These are phyloP conservation scores for Aspergillus homomorphus DNA, from an alignment of 495 filamentous ascomycete species.

Conservation along the genomic window DNA sequence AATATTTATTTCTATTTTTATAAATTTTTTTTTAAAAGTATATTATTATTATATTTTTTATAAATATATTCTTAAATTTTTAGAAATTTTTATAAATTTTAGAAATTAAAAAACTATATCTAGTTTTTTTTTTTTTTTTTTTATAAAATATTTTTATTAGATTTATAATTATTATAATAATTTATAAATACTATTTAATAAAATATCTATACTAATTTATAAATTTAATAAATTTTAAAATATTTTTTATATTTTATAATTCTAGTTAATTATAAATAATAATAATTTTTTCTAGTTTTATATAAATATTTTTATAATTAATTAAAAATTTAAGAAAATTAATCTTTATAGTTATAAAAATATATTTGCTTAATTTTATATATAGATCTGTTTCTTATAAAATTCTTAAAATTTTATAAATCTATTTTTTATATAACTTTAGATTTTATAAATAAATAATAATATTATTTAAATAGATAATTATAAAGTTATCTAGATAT, in stretches of 20 bases:
- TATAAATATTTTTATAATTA: background rate
- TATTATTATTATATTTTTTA: background rate
- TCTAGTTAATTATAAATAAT: background rate
- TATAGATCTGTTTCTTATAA: background rate
- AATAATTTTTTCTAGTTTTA: background rate
- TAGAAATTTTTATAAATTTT: background rate
- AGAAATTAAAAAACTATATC: background rate
- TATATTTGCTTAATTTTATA: background rate
- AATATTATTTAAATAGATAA: background rate
- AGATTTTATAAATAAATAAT: background rate
- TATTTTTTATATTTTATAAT: background rate
- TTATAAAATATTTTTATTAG: background rate
- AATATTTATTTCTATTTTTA: background rate
- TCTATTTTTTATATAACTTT: background rate
- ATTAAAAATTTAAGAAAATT: background rate
- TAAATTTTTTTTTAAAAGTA: background rate
- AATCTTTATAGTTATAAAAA: background rate
- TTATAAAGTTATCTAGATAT: background rate
- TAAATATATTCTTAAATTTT: conserved; percentile 1
- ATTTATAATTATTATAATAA: background rate
- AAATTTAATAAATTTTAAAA: background rate
- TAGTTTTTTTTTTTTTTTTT: background rate
- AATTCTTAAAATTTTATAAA: background rate
- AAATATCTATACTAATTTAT: background rate
- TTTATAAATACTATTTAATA: conserved; percentile 1